Evolutionary conservation across 345 rosid species (phyloP).

Genomic region (Noccaea caerulescens): DNA sequence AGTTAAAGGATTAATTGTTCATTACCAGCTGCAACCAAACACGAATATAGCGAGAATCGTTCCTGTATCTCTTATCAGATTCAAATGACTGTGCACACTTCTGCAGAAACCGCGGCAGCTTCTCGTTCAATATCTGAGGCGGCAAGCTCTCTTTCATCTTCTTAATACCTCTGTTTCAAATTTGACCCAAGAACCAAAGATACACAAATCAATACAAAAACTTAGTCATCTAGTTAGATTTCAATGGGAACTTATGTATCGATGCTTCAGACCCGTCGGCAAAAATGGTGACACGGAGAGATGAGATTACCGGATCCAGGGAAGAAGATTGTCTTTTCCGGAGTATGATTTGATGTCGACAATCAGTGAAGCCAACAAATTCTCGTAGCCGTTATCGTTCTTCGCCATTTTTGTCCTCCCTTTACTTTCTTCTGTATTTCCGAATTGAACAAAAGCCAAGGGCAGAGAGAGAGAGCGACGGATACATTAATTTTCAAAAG

Average conservation of each 20-base stretch:
- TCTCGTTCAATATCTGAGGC: slow-evolving; percentile 56
- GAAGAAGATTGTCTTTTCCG: slow-evolving; percentile 84
- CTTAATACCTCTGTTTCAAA: slow-evolving; percentile 65
- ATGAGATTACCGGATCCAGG: slow-evolving; percentile 79
- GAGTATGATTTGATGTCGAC: slow-evolving; percentile 80
- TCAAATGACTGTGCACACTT: slow-evolving; percentile 76
- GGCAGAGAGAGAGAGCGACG: background rate
- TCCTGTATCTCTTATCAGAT: slow-evolving; percentile 71
- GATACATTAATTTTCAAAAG: slow-evolving; percentile 36
- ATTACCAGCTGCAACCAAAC: slow-evolving; percentile 93
- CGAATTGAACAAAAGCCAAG: slow-evolving; percentile 22
- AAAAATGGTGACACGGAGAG: slow-evolving; percentile 17
- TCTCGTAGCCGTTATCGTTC: slow-evolving; percentile 45
- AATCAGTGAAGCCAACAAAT: slow-evolving; percentile 66
- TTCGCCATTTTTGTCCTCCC: slow-evolving; percentile 39
- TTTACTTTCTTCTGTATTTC: background rate
- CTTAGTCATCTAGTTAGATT: slow-evolving; percentile 2
- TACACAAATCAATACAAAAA: background rate
- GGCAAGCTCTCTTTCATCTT: slow-evolving; percentile 71
- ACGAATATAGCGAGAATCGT: slow-evolving; percentile 84
- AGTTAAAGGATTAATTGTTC: background rate
- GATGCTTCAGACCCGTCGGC: slow-evolving; percentile 9
- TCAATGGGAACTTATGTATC: background rate
- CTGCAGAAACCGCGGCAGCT: slow-evolving; percentile 89
- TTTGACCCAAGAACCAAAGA: slow-evolving; percentile 10